A percentile compares a stretch with the other conserved stretches of the same genome.
phyloP scores from a whole-genome alignment of 2,329 filamentous ascomycete genomes.

The Aspergillus fructus region DNA sequence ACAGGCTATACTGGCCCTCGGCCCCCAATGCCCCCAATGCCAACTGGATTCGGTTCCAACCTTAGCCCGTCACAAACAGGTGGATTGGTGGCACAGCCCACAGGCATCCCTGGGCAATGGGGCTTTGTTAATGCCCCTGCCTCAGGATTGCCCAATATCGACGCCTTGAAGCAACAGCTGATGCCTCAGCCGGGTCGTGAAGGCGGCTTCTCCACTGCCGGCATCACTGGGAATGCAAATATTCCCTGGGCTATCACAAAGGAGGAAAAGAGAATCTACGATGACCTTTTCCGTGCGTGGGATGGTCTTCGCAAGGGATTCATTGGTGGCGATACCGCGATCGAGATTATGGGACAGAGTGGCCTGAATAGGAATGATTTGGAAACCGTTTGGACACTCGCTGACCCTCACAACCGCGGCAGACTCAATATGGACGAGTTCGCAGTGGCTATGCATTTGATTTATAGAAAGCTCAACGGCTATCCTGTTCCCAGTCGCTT shows the following conservation, averaged over 20 bases:
- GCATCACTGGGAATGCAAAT: constrained; percentile 87
- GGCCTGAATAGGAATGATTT: constrained; percentile 87
- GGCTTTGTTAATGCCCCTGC: constrained; percentile 95
- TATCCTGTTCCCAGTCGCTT: constrained; percentile 87
- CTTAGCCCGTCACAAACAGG: constrained; percentile 65
- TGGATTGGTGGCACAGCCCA: constrained; percentile 91
- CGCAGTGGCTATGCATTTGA: constrained; percentile 97
- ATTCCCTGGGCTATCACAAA: constrained; percentile 99
- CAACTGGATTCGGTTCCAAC: constrained; percentile 66
- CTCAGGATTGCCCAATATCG: constrained; percentile 87
- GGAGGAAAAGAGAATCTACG: constrained; percentile 96
- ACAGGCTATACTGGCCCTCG: constrained; percentile 78
- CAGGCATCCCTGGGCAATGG: constrained; percentile 91
- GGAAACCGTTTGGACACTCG: constrained; percentile 90
- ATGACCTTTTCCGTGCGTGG: constrained; percentile 93
- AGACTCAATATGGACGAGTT: constrained; percentile 96
- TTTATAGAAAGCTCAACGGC: constrained; percentile 94
- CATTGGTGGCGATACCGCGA: constrained; percentile 86
- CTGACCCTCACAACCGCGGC: constrained; percentile 91
- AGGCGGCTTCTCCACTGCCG: constrained; percentile 77
- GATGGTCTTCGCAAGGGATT: constrained; percentile 91
- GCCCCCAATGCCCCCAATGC: constrained; percentile 80
- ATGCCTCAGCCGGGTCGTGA: constrained; percentile 97
- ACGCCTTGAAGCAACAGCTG: constrained; percentile 87
- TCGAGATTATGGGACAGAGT: constrained; percentile 96